Base-by-base conservation (phyloP, 352 stramenopile genomes). In the Pythium plurisporium region DNA sequence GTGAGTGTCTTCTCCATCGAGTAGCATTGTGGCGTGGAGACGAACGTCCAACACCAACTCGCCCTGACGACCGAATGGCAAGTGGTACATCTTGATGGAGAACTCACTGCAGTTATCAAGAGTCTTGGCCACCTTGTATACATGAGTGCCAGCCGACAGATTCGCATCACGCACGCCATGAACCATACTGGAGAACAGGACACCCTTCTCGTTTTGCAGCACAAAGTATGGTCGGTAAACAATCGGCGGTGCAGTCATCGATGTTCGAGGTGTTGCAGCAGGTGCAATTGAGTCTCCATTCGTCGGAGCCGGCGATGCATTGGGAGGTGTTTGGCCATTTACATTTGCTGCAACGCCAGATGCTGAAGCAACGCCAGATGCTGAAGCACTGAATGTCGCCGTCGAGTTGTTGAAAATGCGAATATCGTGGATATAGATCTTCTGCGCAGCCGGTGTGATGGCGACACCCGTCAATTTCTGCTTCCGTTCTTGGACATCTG, bases 131-230 rank as follows among this genome's bases (percentile, higher is more conserved):
- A 95, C 86, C 40, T 73, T 73, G 48, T 88, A 95, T 22, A 72
- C 48, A 45, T 95, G 77, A 15, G 73, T 47, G 7, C 81, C 80
- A 17, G 55, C 64, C 10, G 74, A 72, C 12, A 91, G 40, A 56
- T 84, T 67, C 12, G 82, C 75, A 58, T 91, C 74, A 34, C 78
- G 76, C 2, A 95, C 78, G 19, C 82, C 86, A 29, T 91, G 79
- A 31, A 95, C 69, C 71, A 95, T 82, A 54, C 86, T 95, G 29
- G 86, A 95, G 55, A 91, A 95, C 15, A 93, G 56, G 19, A 95
- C 79, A 1, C 86, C 86, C 27, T 92, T 91, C 37, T 93, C 86
- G 43, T 84, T 91, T 55, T 93, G 83, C 55, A 94, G 73, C 12
- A 92, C 86, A 55, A 95, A 94, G 51, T 95, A 94, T 2, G 86